A percentile compares a stretch with the other conserved stretches of the same genome.
phyloP scores from a whole-genome alignment of 495 filamentous ascomycete species.

The Podospora tetraspora region DNA sequence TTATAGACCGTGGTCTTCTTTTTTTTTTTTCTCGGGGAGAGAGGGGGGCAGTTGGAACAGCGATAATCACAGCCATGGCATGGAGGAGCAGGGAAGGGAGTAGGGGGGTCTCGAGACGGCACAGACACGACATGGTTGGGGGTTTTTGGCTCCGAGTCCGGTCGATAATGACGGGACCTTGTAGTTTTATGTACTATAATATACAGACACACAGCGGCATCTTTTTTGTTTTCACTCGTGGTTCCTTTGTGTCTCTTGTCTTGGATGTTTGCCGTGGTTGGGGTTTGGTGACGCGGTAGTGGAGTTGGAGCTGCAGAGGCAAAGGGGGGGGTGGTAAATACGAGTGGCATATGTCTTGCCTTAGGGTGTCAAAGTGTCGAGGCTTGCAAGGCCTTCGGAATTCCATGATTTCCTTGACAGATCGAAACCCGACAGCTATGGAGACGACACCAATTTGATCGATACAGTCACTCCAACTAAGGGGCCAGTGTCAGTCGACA shows the following conservation, averaged over 20 bases:
- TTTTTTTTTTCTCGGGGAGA: conserved; percentile 2
- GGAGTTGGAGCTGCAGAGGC: neutral
- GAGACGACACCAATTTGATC: neutral
- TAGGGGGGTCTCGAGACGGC: neutral
- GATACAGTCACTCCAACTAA: neutral
- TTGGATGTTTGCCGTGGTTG: neutral
- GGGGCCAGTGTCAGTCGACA: neutral
- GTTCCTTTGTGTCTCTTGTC: neutral
- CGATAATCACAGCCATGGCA: neutral
- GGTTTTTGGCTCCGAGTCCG: neutral
- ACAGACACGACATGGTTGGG: neutral
- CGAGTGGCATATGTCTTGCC: too few species aligned
- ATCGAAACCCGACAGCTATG: neutral
- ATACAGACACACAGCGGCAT: conserved; percentile 8
- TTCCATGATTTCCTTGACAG: too few species aligned
- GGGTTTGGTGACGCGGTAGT: too few species aligned
- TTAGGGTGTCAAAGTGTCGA: too few species aligned
- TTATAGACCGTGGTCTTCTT: conserved; percentile 4
- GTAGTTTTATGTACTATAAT: conserved; percentile 20
- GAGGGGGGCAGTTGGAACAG: neutral
- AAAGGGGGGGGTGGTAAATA: too few species aligned
- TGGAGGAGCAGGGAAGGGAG: neutral
- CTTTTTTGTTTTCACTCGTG: neutral
- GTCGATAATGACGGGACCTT: neutral
- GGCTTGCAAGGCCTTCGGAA: too few species aligned